Evolutionary conservation across 2,329 filamentous ascomycete species (phyloP).

Genomic region (Colletotrichum tropicale): DNA sequence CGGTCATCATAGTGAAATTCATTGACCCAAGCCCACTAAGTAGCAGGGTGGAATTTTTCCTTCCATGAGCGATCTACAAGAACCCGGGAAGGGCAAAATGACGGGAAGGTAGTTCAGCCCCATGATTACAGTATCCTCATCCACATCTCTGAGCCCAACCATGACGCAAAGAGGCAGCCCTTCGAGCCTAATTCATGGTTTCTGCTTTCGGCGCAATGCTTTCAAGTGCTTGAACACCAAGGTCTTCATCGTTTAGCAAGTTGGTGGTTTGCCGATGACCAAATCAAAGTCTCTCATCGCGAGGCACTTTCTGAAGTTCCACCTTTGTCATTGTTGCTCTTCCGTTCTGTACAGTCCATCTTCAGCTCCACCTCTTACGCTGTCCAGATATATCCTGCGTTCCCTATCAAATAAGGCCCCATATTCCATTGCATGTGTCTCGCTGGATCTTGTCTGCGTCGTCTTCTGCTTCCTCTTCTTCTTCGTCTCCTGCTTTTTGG

Average conservation of each 20-base stretch:
- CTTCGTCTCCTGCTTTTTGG: neutral
- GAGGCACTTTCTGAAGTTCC: neutral
- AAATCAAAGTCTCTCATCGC: neutral
- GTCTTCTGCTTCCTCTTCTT: neutral
- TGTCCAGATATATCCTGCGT: too few relatives aligned
- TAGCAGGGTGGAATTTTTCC: accelerated
- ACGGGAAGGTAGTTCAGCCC: neutral
- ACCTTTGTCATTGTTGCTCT: neutral
- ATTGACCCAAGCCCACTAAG: neutral
- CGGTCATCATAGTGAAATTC: accelerated
- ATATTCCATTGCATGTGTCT: too few relatives aligned
- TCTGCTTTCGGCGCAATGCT: neutral
- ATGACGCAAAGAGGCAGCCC: neutral
- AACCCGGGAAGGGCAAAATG: neutral
- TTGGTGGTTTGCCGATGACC: accelerated
- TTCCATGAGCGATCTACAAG: neutral
- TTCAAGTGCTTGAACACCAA: accelerated
- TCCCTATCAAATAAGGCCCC: too few relatives aligned
- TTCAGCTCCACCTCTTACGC: neutral
- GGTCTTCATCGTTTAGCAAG: accelerated
- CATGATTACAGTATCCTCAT: neutral
- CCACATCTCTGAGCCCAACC: accelerated
- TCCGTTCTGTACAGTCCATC: neutral
- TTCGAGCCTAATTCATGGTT: accelerated
- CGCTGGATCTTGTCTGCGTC: too few relatives aligned